phyloP scores from a whole-genome alignment of 306 rosid genomes.

The Lablab purpureus region DNA sequence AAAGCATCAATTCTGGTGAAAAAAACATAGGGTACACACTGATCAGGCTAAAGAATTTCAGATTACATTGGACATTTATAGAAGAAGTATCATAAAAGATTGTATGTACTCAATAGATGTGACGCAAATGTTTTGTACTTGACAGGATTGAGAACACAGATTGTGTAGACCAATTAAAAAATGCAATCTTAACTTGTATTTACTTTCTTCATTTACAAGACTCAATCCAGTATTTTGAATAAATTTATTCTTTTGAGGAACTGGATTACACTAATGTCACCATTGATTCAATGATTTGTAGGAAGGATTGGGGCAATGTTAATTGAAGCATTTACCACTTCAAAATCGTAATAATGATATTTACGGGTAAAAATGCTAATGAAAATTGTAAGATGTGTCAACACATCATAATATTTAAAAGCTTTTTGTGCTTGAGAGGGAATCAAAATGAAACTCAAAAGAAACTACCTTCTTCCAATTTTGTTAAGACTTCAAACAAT shows the following conservation, averaged over 20 bases:
- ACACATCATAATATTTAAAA: neutral
- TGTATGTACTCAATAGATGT: neutral
- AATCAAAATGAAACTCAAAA: slow-evolving; percentile 26
- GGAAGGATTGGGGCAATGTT: neutral
- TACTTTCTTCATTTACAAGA: neutral
- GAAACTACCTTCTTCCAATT: slow-evolving; percentile 79
- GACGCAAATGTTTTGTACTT: neutral
- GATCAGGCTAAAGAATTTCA: slow-evolving; percentile 41
- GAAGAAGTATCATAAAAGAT: slow-evolving; percentile 21
- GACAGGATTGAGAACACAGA: slow-evolving; percentile 5
- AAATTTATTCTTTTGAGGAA: neutral
- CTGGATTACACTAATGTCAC: neutral
- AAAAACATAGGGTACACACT: slow-evolving; percentile 32
- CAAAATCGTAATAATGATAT: slow-evolving; percentile 5
- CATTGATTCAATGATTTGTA: neutral
- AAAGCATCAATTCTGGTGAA: slow-evolving; percentile 85
- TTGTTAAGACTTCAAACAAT: slow-evolving; percentile 63
- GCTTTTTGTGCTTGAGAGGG: neutral
- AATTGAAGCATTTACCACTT: neutral
- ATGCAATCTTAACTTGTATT: neutral
- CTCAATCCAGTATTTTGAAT: neutral
- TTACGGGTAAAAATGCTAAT: slow-evolving; percentile 17
- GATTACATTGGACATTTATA: neutral
- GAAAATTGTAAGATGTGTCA: neutral
- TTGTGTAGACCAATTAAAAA: slow-evolving; percentile 3